phyloP scores from a whole-genome alignment of 495 filamentous ascomycete genomes.

The Symbiotaphrina buchneri region DNA sequence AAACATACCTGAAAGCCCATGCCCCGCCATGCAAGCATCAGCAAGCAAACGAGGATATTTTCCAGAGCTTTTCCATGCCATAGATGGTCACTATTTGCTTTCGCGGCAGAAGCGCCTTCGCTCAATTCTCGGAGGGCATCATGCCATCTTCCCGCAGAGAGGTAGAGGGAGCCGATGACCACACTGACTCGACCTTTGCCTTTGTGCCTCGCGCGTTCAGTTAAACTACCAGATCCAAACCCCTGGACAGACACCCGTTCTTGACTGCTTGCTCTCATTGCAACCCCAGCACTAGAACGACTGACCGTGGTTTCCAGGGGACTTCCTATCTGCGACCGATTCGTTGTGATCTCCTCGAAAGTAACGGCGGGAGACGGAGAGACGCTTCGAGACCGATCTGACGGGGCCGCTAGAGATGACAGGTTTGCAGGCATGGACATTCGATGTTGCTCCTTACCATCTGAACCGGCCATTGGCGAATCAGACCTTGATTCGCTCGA shows the following conservation, averaged over 20 bases:
- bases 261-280: constrained; percentile 25
- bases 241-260: constrained; percentile 70
- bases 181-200: constrained; percentile 64
- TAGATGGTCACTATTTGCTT: constrained; percentile 66
- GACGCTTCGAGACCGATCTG: constrained; percentile 11
- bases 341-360: too few species aligned
- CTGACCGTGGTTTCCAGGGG: constrained; percentile 6
- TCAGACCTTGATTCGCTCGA: constrained; percentile 16
- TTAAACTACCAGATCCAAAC: constrained; percentile 48
- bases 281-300: constrained; percentile 7
- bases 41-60: constrained; percentile 54
- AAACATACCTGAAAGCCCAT: constrained; percentile 59
- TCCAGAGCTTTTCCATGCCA: constrained; percentile 96
- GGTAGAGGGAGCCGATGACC: constrained; percentile 64
- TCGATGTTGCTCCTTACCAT: constrained; percentile 28
- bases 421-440: constrained; percentile 62
- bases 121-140: constrained; percentile 73
- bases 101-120: constrained; percentile 56
- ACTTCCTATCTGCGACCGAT: constrained; percentile 14
- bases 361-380: constrained; percentile 21
- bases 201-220: constrained; percentile 59
- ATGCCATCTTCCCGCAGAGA: constrained; percentile 71
- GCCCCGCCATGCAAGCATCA: constrained; percentile 69
- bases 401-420: constrained; percentile 19
- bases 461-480: constrained; percentile 21